phyloP scores from a whole-genome alignment of 345 rosid species.

The Sisymbrium irio region DNA sequence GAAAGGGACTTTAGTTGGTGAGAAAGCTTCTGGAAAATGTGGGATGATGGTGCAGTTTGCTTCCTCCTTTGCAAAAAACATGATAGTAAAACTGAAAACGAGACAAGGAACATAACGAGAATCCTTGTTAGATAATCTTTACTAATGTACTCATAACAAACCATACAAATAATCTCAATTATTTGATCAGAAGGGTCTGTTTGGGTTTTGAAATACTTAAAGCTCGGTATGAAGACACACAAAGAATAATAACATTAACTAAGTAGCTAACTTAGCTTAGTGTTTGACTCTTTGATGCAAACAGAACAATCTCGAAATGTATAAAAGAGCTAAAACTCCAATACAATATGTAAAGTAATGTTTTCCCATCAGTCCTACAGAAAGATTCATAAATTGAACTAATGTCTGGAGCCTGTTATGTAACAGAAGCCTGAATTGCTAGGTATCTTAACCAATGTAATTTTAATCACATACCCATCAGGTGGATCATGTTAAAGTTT shows the following conservation, averaged over 20 bases:
- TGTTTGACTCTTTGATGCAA: background rate
- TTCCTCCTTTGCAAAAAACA: constrained; percentile 84
- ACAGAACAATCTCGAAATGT: background rate
- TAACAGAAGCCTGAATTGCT: background rate
- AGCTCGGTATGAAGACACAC: background rate
- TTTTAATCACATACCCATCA: background rate
- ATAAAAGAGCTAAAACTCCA: background rate
- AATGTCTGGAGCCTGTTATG: background rate
- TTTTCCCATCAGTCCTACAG: too few species aligned
- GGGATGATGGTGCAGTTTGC: constrained; percentile 63
- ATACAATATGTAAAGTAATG: background rate
- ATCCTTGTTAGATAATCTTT: background rate
- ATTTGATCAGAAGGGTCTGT: background rate
- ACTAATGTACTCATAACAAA: background rate
- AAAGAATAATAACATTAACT: too few species aligned
- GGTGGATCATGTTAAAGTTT: background rate
- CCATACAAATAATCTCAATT: background rate
- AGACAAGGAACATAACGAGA: constrained; percentile 17
- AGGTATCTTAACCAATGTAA: background rate
- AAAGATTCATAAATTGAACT: too few species aligned
- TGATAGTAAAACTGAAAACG: constrained; percentile 61
- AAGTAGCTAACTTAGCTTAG: too few species aligned
- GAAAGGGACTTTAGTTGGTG: constrained; percentile 60
- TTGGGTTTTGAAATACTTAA: background rate
- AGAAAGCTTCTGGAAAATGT: constrained; percentile 58